These are phyloP conservation scores for Geotrichum restrictum DNA, from an alignment of 1,139 yeast genomes.

Conservation along the genomic window DNA sequence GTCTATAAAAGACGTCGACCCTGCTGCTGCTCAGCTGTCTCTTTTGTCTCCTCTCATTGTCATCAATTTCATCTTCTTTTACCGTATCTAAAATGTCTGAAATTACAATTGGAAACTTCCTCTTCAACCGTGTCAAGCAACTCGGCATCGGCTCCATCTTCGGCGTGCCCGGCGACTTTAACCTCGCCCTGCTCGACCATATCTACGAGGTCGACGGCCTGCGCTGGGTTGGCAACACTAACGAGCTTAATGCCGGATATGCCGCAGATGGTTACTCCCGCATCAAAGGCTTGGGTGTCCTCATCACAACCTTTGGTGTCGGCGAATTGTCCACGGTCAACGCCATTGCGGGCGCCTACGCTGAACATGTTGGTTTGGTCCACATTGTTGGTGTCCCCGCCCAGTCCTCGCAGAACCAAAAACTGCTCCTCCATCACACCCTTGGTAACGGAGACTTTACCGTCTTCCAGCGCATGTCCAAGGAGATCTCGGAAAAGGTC, in stretches of 20 bases:
- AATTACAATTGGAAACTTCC: slow-evolving; percentile 49
- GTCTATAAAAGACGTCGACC: too few relatives aligned
- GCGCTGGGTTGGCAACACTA: slow-evolving; percentile 47
- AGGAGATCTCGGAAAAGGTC: slow-evolving; percentile 62
- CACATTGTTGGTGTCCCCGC: slow-evolving; percentile 67
- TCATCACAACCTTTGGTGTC: slow-evolving; percentile 67
- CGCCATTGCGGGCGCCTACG: slow-evolving; percentile 66
- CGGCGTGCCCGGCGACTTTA: slow-evolving; percentile 63
- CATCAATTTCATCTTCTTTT: not conserved
- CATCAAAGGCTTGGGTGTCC: slow-evolving; percentile 53
- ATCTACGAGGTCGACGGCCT: slow-evolving; percentile 45
- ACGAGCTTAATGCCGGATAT: slow-evolving; percentile 55
- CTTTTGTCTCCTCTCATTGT: too few relatives aligned
- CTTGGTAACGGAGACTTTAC: slow-evolving; percentile 83
- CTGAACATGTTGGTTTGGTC: slow-evolving; percentile 59
- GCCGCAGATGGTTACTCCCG: slow-evolving; percentile 68
- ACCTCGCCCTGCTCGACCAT: slow-evolving; percentile 53
- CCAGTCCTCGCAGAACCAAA: slow-evolving; percentile 60
- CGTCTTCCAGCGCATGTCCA: slow-evolving; percentile 71
- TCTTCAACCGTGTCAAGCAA: slow-evolving; percentile 48
- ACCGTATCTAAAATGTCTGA: slow-evolving; percentile 11
- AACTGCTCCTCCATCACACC: slow-evolving; percentile 58
- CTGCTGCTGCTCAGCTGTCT: too few relatives aligned
- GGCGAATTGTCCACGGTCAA: slow-evolving; percentile 69
- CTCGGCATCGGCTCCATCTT: slow-evolving; percentile 46